A percentile compares a stretch with the other conserved stretches of the same genome.
Evolutionary conservation across 169 alveolate genomes (phyloP).

Genomic region (Plasmodium inui): DNA sequence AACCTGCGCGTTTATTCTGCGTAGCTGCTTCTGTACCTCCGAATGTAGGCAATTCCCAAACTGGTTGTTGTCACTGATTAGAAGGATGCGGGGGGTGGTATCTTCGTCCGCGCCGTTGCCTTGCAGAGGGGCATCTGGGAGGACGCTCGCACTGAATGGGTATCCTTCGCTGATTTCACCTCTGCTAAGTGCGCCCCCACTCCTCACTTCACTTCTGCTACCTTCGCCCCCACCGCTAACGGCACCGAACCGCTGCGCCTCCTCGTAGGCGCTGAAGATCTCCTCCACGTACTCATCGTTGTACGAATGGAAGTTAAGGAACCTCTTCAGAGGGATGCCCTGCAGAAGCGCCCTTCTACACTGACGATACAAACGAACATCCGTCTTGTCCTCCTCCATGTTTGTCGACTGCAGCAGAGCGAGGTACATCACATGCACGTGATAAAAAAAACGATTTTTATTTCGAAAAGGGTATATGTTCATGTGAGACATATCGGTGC

Average conservation of each 20-base stretch:
- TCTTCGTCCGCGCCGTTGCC: background rate
- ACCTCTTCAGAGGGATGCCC: slow-evolving; percentile 22
- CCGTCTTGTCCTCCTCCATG: background rate
- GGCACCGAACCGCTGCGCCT: background rate
- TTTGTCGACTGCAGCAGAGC: slow-evolving; percentile 31
- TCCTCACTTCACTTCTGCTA: no score
- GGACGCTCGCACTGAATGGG: background rate
- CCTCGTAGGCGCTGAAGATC: slow-evolving; percentile 21
- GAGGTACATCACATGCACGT: slow-evolving; percentile 56
- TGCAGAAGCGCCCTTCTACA: slow-evolving; percentile 17
- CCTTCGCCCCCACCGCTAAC: background rate
- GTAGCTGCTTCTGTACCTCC: background rate
- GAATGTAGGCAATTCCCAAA: background rate
- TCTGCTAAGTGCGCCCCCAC: background rate
- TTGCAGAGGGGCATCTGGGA: background rate
- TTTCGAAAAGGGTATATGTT: slow-evolving; percentile 40
- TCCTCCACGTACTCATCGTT: slow-evolving; percentile 65
- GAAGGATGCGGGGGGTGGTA: background rate
- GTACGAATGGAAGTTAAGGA: slow-evolving; percentile 50
- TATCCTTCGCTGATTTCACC: background rate
- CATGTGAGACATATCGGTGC: slow-evolving; percentile 20
- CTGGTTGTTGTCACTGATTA: background rate
- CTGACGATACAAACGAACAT: slow-evolving; percentile 1
- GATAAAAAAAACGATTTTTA: slow-evolving; percentile 69
- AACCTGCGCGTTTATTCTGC: background rate